Percentiles rank a stretch among this genome's conserved stretches.
These are phyloP conservation scores for Pythium apleroticum DNA, from an alignment of 352 stramenopile species.

Conservation along the genomic window DNA sequence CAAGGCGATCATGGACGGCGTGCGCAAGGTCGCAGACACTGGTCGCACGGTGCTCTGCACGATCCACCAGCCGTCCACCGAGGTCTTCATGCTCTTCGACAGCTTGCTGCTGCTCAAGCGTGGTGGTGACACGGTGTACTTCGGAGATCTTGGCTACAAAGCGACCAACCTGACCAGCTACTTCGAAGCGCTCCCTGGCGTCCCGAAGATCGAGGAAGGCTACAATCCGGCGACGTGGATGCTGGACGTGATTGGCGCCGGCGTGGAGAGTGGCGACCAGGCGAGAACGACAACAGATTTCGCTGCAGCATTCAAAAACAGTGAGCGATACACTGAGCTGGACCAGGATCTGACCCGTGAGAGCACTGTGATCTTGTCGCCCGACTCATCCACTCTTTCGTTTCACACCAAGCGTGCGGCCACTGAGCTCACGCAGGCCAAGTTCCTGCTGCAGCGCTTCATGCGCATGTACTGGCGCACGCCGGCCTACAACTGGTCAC, in stretches of 20 bases:
- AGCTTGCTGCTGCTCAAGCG: constrained; percentile 28
- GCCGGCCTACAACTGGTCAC: constrained; percentile 68
- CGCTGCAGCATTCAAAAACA: constrained; percentile 9
- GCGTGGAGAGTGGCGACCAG: constrained; percentile 22
- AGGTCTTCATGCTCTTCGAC: constrained; percentile 32
- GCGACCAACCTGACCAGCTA: constrained; percentile 39
- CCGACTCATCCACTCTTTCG: not conserved
- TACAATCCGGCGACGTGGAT: constrained; percentile 60
- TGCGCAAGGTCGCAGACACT: constrained; percentile 73
- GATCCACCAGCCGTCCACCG: constrained; percentile 30
- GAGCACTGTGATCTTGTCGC: not conserved
- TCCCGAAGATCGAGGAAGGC: constrained; percentile 30
- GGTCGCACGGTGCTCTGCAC: constrained; percentile 32
- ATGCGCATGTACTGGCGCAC: constrained; percentile 28
- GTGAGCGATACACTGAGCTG: not conserved
- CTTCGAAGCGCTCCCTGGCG: constrained; percentile 45
- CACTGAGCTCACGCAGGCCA: constrained; percentile 11
- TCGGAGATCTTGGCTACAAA: constrained; percentile 24
- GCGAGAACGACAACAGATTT: constrained; percentile 6
- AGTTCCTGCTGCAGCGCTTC: constrained; percentile 24
- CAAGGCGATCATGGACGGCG: constrained; percentile 75
- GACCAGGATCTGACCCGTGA: constrained; percentile 4
- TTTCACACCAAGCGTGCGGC: constrained; percentile 24
- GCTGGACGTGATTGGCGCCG: constrained; percentile 46
- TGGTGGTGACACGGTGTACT: constrained; percentile 29